A percentile compares a stretch with the other conserved stretches of the same genome.
Conservation (phyloP, 371 early-diverging fungal genomes). For the Mucor circinelloides region DNA sequence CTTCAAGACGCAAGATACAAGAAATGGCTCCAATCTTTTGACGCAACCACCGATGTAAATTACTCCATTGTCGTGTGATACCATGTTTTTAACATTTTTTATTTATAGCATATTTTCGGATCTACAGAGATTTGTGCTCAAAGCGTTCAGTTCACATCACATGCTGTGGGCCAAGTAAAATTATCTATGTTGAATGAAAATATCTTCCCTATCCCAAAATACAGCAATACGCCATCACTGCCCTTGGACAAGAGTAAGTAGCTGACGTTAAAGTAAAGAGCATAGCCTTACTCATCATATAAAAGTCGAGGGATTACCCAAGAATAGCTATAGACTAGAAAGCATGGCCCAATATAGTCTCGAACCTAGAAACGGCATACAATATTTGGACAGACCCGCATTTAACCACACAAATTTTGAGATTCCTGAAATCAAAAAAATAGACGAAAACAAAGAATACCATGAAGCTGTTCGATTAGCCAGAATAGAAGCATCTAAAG, state of each 20-base stretch:
- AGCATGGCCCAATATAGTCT: slow-evolving; percentile 35
- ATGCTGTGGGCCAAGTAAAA: slow-evolving; percentile 58
- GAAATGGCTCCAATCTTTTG: slow-evolving; percentile 77
- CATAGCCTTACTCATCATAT: not conserved
- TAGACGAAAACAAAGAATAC: slow-evolving; percentile 30
- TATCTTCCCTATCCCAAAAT: slow-evolving; percentile 71
- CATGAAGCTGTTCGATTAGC: slow-evolving; percentile 34
- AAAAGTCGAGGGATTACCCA: slow-evolving; percentile 27
- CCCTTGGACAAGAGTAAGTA: slow-evolving; percentile 2
- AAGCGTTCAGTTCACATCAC: slow-evolving; percentile 60
- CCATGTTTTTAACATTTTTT: not conserved
- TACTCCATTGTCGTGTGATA: not conserved
- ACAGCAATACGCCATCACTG: slow-evolving; percentile 44
- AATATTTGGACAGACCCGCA: slow-evolving; percentile 2
- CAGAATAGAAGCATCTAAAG: slow-evolving; percentile 31
- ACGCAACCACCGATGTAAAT: slow-evolving; percentile 61
- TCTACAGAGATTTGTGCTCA: slow-evolving; percentile 59
- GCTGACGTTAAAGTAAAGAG: not conserved
- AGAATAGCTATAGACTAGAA: slow-evolving; percentile 24
- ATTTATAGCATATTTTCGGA: slow-evolving; percentile 67
- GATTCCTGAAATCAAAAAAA: slow-evolving; percentile 20
- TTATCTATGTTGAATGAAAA: slow-evolving; percentile 59
- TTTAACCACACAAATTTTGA: slow-evolving; percentile 32
- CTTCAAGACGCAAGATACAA: slow-evolving; percentile 69
- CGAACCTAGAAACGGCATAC: slow-evolving; percentile 30